Percentiles rank a stretch among this genome's conserved stretches.
These are phyloP conservation scores for Lithohypha guttulata DNA, from an alignment of 2,329 filamentous ascomycete species.

Conservation along the genomic window DNA sequence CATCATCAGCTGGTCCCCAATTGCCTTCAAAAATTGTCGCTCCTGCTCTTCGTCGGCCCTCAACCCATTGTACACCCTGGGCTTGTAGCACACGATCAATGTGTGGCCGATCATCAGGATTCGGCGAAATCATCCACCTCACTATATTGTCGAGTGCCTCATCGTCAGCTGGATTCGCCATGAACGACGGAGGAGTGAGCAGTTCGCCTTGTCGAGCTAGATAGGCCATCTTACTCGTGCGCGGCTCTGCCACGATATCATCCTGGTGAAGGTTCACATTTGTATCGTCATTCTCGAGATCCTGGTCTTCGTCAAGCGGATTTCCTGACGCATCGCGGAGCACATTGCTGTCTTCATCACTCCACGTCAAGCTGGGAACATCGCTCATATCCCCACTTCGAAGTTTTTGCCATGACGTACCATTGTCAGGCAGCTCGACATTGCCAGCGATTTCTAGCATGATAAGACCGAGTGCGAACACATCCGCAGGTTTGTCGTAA, in stretches of 20 bases:
- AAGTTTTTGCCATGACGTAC: slow-evolving; percentile 78
- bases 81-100: slow-evolving; percentile 62
- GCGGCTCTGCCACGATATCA: slow-evolving; percentile 13
- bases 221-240: slow-evolving; percentile 24
- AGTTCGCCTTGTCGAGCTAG: slow-evolving; percentile 45
- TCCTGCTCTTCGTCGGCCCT: slow-evolving; percentile 63
- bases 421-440: slow-evolving; percentile 86
- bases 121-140: slow-evolving; percentile 73
- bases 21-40: slow-evolving; percentile 95
- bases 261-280: slow-evolving; percentile 25
- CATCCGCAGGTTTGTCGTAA: slow-evolving; percentile 82
- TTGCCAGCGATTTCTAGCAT: slow-evolving; percentile 92
- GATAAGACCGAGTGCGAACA: slow-evolving; percentile 90
- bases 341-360: slow-evolving; percentile 56
- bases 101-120: slow-evolving; percentile 61
- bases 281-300: slow-evolving; percentile 30
- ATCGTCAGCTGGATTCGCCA: slow-evolving; percentile 63
- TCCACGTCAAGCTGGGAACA: slow-evolving; percentile 77
- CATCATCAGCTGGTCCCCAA: slow-evolving; percentile 70
- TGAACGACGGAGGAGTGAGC: slow-evolving; percentile 68
- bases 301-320: slow-evolving; percentile 42
- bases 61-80: slow-evolving; percentile 70
- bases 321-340: slow-evolving; percentile 65
- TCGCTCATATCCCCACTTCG: slow-evolving; percentile 82
- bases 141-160: slow-evolving; percentile 77